These are phyloP conservation scores for Pisolithus tinctorius DNA, from an alignment of 768 basidiomycete species.

Conservation along the genomic window DNA sequence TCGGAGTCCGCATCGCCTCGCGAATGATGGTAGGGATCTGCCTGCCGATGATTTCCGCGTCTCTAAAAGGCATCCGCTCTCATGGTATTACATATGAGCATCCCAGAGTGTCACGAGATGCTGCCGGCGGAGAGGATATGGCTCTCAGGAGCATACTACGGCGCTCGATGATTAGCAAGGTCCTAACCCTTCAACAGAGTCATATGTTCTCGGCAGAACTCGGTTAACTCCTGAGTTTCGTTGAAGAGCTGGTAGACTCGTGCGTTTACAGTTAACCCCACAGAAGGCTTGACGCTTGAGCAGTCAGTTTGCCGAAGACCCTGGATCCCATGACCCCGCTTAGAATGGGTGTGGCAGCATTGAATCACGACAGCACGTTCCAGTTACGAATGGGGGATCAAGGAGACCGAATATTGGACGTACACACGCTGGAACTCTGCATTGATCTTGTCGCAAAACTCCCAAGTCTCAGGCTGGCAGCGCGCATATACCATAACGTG, in stretches of 20 bases:
- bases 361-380: conserved; percentile 92
- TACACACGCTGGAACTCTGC: conserved; percentile 80
- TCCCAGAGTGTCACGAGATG: conserved; percentile 88
- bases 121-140: conserved; percentile 91
- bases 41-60: conserved; percentile 3
- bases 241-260: conserved; percentile 88
- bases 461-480: conserved; percentile 69
- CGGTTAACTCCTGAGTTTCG: conserved; percentile 77
- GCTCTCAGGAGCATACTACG: conserved; percentile 98
- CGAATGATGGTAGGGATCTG: neutral
- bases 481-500: conserved; percentile 88
- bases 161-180: conserved; percentile 91
- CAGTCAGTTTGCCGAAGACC: conserved; percentile 65
- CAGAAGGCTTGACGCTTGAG: neutral
- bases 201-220: conserved; percentile 81
- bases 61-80: conserved; percentile 86
- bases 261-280: conserved; percentile 33
- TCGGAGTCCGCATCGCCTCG: conserved; percentile 47
- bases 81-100: conserved; percentile 68
- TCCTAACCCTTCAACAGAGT: conserved; percentile 80
- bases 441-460: conserved; percentile 89
- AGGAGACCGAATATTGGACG: conserved; percentile 96
- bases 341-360: conserved; percentile 88
- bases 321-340: conserved; percentile 99
- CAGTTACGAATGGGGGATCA: conserved; percentile 91